Evolutionary conservation across 805 yeast species (phyloP), one percentile per base, ranked within the genome.

Genomic region (Metschnikowia noctiluminum): DNA sequence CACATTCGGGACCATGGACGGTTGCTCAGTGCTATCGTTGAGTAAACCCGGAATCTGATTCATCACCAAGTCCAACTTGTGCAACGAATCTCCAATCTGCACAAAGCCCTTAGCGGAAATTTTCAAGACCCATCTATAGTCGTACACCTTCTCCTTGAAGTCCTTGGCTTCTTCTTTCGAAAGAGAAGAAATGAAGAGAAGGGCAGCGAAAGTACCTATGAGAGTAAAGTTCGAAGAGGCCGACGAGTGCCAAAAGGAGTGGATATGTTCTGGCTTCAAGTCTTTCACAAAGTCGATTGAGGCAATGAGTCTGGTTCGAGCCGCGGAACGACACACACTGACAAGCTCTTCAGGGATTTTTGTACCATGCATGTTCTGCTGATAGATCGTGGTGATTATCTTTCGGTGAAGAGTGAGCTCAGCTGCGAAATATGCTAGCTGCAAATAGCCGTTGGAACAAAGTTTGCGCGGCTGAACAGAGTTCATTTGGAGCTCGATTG

Each of bases 231-330:
- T 89, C 12, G 86, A 77, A 0, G 94, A 76, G 0, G 96, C 80
- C 1, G 90, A 81, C 1, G 90, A 80, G 66, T 88, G 94, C 97
- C 97, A 91, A 64, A 89, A 90, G 10, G 96, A 81, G 62, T 84
- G 91, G 42, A 89, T 76, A 60, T 89, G 96, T 56, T 89, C 96
- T 9, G 86, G 84, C 56, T 83, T 84, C 63, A 91, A 73, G 51
- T 82, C 85, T 43, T 84, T 71, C 9, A 88, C 83, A 64, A 89
- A 87, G 46, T 87, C 94, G 51, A 87, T 80, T 0, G 96, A 88
- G 0, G 96, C 96, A 7, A 80, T 68, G 14, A 91, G 71, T 60
- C 98, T 73, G 1, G 95, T 85, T 49, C 78, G 81, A 1, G 97
- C 97, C 0, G 97, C 96, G 28, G 84, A 74, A 38, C 96, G 76